phyloP scores from a whole-genome alignment of 352 stramenopile genomes.

The Phytopythium chamaehyphon region DNA sequence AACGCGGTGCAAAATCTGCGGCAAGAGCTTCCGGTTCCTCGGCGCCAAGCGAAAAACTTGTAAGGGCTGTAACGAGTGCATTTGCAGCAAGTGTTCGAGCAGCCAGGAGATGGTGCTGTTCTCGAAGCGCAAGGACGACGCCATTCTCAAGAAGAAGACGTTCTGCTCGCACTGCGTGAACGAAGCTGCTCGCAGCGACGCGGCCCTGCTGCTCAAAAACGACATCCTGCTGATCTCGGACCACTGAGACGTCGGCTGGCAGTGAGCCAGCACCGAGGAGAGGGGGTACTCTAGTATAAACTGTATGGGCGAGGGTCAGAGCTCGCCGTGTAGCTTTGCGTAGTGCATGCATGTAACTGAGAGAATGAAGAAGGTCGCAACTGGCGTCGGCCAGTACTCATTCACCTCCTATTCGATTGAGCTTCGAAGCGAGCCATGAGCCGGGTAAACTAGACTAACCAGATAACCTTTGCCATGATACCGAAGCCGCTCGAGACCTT shows the following conservation, averaged over 20 bases:
- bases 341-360: too few species aligned
- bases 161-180: conserved; percentile 32
- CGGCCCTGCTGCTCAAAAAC: conserved; percentile 19
- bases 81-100: conserved; percentile 25
- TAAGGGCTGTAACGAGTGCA: conserved; percentile 22
- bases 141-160: conserved; percentile 18
- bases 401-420: too few species aligned
- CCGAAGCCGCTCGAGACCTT: too few species aligned
- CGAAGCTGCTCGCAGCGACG: conserved; percentile 25
- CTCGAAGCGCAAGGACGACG: conserved; percentile 12
- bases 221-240: conserved; percentile 17
- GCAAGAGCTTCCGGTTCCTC: conserved; percentile 30
- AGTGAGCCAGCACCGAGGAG: background rate
- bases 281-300: too few species aligned
- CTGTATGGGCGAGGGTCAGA: too few species aligned
- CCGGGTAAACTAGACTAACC: too few species aligned
- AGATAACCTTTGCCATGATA: too few species aligned
- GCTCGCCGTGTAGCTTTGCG: too few species aligned
- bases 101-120: conserved; percentile 24
- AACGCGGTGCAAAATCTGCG: conserved; percentile 24
- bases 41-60: conserved; percentile 21
- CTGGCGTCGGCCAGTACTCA: too few species aligned
- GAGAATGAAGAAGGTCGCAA: too few species aligned
- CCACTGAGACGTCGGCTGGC: conserved; percentile 3
- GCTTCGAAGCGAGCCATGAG: too few species aligned